Evolutionary conservation across 2,329 filamentous ascomycete species (phyloP).

Genomic region (Diaporthe aspalathi): DNA sequence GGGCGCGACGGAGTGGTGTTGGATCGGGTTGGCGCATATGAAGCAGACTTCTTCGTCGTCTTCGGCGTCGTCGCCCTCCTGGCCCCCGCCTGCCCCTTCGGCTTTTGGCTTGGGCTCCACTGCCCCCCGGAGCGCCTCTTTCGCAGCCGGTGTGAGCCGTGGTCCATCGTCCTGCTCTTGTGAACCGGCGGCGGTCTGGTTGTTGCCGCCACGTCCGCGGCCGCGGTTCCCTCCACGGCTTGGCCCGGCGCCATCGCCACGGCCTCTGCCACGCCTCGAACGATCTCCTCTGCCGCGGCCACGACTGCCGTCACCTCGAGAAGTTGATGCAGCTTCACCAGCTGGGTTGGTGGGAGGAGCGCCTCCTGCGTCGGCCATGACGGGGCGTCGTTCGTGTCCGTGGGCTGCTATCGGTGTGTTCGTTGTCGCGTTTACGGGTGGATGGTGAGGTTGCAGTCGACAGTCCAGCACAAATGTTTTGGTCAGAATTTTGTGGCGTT

Average conservation of each 20-base stretch:
- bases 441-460: not conserved
- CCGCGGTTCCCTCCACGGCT: constrained; percentile 53
- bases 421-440: not conserved
- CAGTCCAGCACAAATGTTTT: not conserved
- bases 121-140: constrained; percentile 30
- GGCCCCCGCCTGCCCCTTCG: constrained; percentile 12
- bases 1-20: constrained; percentile 88
- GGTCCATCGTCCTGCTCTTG: constrained; percentile 31
- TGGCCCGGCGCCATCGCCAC: constrained; percentile 47
- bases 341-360: constrained; percentile 41
- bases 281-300: constrained; percentile 58
- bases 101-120: constrained; percentile 31
- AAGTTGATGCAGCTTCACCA: constrained; percentile 37
- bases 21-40: constrained; percentile 92
- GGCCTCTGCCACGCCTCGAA: constrained; percentile 55
- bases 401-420: not conserved
- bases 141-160: constrained; percentile 31
- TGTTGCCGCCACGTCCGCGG: constrained; percentile 45
- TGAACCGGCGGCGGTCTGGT: constrained; percentile 28
- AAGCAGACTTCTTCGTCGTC: constrained; percentile 89
- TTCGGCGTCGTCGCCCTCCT: constrained; percentile 60
- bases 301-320: constrained; percentile 50
- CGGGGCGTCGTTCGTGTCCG: not conserved
- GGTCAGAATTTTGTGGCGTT: not conserved
- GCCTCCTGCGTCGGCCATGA: constrained; percentile 36